Base-by-base conservation (phyloP, 495 filamentous ascomycete species). In the Oidiodendron maius region DNA sequence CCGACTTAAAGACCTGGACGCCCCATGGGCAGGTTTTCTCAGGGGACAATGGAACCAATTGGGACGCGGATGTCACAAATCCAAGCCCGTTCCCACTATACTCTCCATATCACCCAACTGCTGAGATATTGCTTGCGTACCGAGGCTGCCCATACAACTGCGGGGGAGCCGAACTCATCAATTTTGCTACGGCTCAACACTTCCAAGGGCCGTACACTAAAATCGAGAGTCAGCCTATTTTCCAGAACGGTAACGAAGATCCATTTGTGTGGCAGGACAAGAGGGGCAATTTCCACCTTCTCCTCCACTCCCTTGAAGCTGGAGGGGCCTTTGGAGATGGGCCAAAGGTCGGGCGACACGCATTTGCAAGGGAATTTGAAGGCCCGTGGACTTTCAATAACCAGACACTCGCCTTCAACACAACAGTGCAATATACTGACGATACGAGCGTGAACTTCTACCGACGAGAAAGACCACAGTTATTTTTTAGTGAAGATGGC, bases 191-290 rank as follows among this genome's bases (percentile, higher is more conserved):
- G 5, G 35, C 35, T 15, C 35, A 4, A 6, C 18, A 13, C n/a
- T 37, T 4, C 18, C 4, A 4, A 5, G 35, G 35, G n/a, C 35
- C 35, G 5, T 37, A 37, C 35, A 37, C 35, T 15, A 37, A 37
- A n/a, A 37, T 15, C 4, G 13, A 37, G 34, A 61, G 15, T 55
- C 55, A 51, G 3, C 55, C 54, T 2, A 48, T 59, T 8, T 59
- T 63, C 43, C 6, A 34, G 10, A 32, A 48, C 1, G 17, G 44
- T 39, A 63, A 59, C 23, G 65, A 72, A 47, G 66, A 70, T 47
- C 65, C 61, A 12, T 70, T 69, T 26, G 43, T 70, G 9, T 69
- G 69, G 69, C 61, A 56, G 2, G 67, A 70, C 30, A 66, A 63
- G 45, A 58, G 66, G 12, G 67, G 67, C 3, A 56, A 68, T 47